These are phyloP conservation scores for Sporothrix brasiliensis DNA, from an alignment of 2,329 filamentous ascomycete species.

Conservation along the genomic window DNA sequence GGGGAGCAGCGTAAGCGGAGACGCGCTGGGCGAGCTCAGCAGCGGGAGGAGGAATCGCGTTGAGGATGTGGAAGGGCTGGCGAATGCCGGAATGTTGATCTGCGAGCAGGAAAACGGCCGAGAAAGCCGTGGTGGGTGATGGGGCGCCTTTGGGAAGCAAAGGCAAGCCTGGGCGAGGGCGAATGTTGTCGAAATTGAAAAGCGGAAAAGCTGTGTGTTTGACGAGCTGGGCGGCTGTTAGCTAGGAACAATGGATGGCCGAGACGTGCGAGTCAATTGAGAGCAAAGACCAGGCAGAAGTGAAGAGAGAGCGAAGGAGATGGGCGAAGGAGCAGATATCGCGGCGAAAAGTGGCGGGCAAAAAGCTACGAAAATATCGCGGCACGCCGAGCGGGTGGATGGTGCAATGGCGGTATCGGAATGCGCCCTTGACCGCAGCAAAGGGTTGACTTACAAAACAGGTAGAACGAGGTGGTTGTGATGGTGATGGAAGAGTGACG, in stretches of 20 bases:
- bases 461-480: background rate
- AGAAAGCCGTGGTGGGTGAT: constrained; percentile 61
- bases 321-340: background rate
- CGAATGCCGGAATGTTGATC: constrained; percentile 71
- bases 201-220: background rate
- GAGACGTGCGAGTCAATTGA: background rate
- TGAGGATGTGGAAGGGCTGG: constrained; percentile 68
- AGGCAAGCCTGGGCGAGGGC: constrained; percentile 49
- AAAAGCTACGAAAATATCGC: constrained; percentile 15
- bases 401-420: background rate
- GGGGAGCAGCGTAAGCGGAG: constrained; percentile 48
- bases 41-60: constrained; percentile 64
- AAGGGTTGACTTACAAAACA: background rate
- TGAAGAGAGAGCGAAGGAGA: background rate
- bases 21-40: constrained; percentile 51
- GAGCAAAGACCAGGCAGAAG: background rate
- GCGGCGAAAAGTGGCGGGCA: constrained; percentile 9
- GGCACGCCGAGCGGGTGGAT: background rate
- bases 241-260: background rate
- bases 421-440: background rate
- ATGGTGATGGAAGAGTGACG: constrained; percentile 9
- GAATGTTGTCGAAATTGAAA: background rate
- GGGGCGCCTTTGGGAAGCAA: constrained; percentile 69
- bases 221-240: constrained; percentile 9
- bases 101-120: constrained; percentile 64